phyloP scores from a whole-genome alignment of 345 rosid genomes.

The Eucalyptus cloeziana region DNA sequence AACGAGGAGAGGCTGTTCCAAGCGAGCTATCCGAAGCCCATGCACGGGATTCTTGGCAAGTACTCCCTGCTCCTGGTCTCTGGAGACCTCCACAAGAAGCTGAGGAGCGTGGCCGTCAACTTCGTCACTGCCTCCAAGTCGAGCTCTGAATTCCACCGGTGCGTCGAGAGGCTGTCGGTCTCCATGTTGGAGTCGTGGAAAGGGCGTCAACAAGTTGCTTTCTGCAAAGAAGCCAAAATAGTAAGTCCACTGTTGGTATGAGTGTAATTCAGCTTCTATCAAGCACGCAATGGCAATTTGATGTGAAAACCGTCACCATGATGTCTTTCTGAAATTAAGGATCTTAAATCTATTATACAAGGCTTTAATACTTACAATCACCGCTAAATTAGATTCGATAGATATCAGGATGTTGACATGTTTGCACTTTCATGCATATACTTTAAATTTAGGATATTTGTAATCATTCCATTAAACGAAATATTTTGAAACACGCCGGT shows the following conservation, averaged over 20 bases:
- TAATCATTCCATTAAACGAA: neutral
- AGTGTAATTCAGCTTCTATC: neutral
- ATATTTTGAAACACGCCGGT: neutral
- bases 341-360: neutral
- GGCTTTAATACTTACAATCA: neutral
- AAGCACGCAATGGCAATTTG: neutral
- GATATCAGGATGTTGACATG: neutral
- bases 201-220: slow-evolving; percentile 20
- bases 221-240: slow-evolving; percentile 45
- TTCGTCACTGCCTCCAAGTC: slow-evolving; percentile 45
- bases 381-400: neutral
- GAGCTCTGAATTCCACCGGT: slow-evolving; percentile 22
- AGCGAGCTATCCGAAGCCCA: slow-evolving; percentile 57
- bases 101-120: slow-evolving; percentile 35
- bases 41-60: slow-evolving; percentile 69
- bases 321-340: neutral
- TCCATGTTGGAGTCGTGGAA: slow-evolving; percentile 68
- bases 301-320: neutral
- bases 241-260: slow-evolving; percentile 3
- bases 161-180: slow-evolving; percentile 30
- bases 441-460: neutral
- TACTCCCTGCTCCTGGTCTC: slow-evolving; percentile 40
- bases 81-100: slow-evolving; percentile 69
- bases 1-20: slow-evolving; percentile 68
- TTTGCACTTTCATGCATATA: neutral